Conservation (phyloP, 495 filamentous ascomycete genomes). For the Lindgomyces ingoldianus region DNA sequence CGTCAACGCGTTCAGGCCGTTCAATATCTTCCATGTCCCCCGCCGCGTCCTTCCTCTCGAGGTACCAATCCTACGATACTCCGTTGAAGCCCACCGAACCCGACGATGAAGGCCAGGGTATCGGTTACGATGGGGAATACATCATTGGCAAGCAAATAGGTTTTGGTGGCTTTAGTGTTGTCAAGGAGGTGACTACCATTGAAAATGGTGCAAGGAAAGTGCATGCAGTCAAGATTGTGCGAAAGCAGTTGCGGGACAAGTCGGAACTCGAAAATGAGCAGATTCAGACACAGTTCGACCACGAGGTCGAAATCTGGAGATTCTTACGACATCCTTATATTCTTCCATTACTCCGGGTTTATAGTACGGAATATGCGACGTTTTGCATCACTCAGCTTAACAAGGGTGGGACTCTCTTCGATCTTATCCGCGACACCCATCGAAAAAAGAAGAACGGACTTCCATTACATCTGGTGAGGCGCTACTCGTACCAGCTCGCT, state of each 20-base stretch:
- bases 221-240: conserved; percentile 73
- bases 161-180: conserved; percentile 68
- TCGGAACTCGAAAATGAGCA: conserved; percentile 66
- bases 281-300: conserved; percentile 71
- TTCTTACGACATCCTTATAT: conserved; percentile 68
- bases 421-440: conserved; percentile 63
- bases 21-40: conserved; percentile 46
- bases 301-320: conserved; percentile 72
- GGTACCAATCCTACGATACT: conserved; percentile 49
- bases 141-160: conserved; percentile 72
- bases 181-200: conserved; percentile 72
- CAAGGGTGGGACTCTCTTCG: conserved; percentile 70
- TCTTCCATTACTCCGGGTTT: conserved; percentile 65
- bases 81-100: conserved; percentile 54
- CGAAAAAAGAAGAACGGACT: conserved; percentile 50
- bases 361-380: conserved; percentile 70
- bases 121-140: conserved; percentile 63
- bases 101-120: conserved; percentile 73
- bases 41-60: conserved; percentile 60
- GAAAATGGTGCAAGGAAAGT: conserved; percentile 56
- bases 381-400: conserved; percentile 73
- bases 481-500: conserved; percentile 68
- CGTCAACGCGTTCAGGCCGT: conserved; percentile 37
- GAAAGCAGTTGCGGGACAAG: conserved; percentile 58
- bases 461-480: conserved; percentile 54